phyloP scores from a whole-genome alignment of 2,329 filamentous ascomycete species.

The Incumbomyces delicatus region DNA sequence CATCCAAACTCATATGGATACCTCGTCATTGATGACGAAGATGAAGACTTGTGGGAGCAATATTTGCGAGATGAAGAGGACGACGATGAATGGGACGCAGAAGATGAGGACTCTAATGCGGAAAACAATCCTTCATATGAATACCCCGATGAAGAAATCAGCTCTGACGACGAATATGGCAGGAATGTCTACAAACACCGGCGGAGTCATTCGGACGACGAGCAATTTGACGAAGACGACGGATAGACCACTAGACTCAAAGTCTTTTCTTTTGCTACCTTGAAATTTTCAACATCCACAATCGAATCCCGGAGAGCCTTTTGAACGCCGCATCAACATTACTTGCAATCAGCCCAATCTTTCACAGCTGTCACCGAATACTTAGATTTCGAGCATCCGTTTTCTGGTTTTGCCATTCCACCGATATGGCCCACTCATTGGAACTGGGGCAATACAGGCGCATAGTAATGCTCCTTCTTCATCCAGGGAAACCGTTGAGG shows the following conservation, averaged over 20 bases:
- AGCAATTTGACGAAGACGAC: conserved; percentile 33
- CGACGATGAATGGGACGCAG: conserved; percentile 47
- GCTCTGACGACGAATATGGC: conserved; percentile 37
- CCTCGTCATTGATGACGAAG: conserved; percentile 41
- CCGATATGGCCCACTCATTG: no score
- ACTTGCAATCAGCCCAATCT: no score
- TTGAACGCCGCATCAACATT: no score
- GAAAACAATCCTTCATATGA: conserved; percentile 43
- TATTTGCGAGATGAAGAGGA: conserved; percentile 45
- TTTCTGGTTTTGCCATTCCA: no score
- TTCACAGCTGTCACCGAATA: no score
- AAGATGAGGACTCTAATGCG: conserved; percentile 54
- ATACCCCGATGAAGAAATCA: conserved; percentile 42
- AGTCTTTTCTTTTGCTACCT: neutral
- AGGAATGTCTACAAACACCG: conserved; percentile 32
- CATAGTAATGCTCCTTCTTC: conserved; percentile 13
- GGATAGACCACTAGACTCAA: neutral
- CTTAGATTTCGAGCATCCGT: no score
- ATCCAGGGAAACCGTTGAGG: conserved; percentile 36
- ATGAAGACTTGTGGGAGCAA: conserved; percentile 48
- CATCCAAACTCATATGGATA: conserved; percentile 28
- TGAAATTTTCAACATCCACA: neutral
- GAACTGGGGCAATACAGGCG: conserved; percentile 1
- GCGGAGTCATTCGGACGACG: conserved; percentile 33
- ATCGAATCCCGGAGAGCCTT: neutral